Percentiles rank a stretch among this genome's conserved stretches.
Conservation (phyloP, 2,329 filamentous ascomycete genomes). For the Pseudocercospora fijiensis region DNA sequence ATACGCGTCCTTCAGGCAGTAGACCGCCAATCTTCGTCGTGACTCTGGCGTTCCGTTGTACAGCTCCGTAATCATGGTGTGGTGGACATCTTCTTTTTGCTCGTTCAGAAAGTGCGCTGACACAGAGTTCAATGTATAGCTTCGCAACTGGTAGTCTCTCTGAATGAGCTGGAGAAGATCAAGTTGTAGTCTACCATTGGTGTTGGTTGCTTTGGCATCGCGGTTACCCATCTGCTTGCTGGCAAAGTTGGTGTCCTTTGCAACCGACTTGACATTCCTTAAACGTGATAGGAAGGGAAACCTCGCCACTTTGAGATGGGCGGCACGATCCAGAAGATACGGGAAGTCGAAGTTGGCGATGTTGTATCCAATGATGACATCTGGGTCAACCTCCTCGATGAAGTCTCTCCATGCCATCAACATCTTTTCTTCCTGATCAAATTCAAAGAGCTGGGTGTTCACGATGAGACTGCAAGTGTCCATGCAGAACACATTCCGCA, state of each 20-base stretch:
- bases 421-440: slow-evolving; percentile 80
- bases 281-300: slow-evolving; percentile 90
- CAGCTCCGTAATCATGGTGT: slow-evolving; percentile 98
- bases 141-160: slow-evolving; percentile 89
- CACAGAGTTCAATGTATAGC: slow-evolving; percentile 96
- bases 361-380: slow-evolving; percentile 98
- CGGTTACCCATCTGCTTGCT: slow-evolving; percentile 98
- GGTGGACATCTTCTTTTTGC: slow-evolving; percentile 97
- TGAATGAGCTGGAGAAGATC: slow-evolving; percentile 94
- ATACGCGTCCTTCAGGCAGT: slow-evolving; percentile 97
- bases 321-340: slow-evolving; percentile 85
- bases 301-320: slow-evolving; percentile 71
- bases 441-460: slow-evolving; percentile 88
- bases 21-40: slow-evolving; percentile 82
- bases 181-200: slow-evolving; percentile 86
- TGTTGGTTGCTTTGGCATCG: slow-evolving; percentile 92
- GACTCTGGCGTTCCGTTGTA: slow-evolving; percentile 97
- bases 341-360: slow-evolving; percentile 98
- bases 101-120: slow-evolving; percentile 92
- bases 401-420: slow-evolving; percentile 91
- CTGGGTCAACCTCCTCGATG: slow-evolving; percentile 83
- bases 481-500: slow-evolving; percentile 93
- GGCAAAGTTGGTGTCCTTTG: slow-evolving; percentile 81
- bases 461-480: slow-evolving; percentile 91
- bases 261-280: slow-evolving; percentile 65